A percentile compares a stretch with the other conserved stretches of the same genome.
phyloP scores from a whole-genome alignment of 1,284 basidiomycete species.

The Thecaphora thlaspeos region DNA sequence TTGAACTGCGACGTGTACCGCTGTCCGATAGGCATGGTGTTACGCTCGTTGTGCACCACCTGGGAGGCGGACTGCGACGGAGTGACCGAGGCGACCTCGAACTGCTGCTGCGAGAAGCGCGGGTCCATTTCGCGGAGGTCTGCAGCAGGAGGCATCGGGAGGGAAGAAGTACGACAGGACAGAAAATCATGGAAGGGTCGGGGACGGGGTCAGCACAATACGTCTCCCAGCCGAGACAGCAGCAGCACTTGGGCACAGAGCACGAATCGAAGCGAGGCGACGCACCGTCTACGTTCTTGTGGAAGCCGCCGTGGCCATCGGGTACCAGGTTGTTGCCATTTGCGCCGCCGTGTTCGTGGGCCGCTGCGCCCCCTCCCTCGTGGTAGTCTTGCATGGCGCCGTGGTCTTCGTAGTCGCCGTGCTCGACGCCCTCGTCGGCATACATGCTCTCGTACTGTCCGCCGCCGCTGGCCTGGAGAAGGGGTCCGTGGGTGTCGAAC shows the following conservation, averaged over 20 bases:
- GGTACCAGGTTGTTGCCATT: slow-evolving; percentile 23
- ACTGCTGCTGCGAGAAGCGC: slow-evolving; percentile 15
- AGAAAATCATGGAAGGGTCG: too few relatives aligned
- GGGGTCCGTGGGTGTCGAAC: slow-evolving; percentile 53
- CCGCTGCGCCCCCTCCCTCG: background rate
- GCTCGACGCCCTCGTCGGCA: slow-evolving; percentile 20
- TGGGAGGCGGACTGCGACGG: slow-evolving; percentile 59
- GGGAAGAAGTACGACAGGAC: too few relatives aligned
- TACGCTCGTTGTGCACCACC: slow-evolving; percentile 40
- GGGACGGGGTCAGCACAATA: too few relatives aligned
- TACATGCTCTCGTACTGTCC: slow-evolving; percentile 44
- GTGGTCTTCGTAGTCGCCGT: slow-evolving; percentile 24
- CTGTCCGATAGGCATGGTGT: slow-evolving; percentile 22
- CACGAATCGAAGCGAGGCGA: slow-evolving; percentile 4
- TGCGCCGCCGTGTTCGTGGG: slow-evolving; percentile 10
- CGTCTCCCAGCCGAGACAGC: too few relatives aligned
- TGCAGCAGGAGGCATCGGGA: background rate
- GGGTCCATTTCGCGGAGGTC: slow-evolving; percentile 3
- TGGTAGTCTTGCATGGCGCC: slow-evolving; percentile 23
- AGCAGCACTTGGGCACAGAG: too few relatives aligned
- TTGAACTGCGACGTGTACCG: slow-evolving; percentile 40
- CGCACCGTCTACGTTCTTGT: slow-evolving; percentile 32
- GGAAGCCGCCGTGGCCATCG: slow-evolving; percentile 31
- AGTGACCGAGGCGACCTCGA: slow-evolving; percentile 55
- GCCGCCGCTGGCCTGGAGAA: slow-evolving; percentile 31